Evolutionary conservation across 495 filamentous ascomycete species (phyloP).

Genomic region (Rhypophila decipiens): DNA sequence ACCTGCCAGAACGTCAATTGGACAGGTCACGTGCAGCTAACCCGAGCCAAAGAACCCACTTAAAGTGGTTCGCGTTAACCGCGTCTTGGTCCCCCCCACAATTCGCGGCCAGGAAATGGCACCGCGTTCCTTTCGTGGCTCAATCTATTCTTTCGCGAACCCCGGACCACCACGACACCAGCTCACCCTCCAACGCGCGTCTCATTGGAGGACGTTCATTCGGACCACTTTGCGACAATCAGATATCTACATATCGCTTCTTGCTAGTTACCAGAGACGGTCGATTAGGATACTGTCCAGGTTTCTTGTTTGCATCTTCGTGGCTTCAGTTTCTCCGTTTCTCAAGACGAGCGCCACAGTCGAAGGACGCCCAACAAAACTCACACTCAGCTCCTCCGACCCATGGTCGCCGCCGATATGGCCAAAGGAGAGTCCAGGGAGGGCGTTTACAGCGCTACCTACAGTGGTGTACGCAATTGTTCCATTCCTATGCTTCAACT

Average conservation of each 20-base stretch:
- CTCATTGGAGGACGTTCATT: no score
- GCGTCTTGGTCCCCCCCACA: constrained; percentile 19
- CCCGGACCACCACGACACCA: background rate
- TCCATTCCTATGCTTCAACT: constrained; percentile 1
- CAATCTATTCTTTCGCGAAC: background rate
- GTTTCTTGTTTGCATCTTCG: no score
- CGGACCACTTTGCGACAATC: no score
- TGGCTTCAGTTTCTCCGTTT: no score
- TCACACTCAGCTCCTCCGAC: background rate
- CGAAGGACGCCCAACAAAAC: background rate
- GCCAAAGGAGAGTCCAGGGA: constrained; percentile 26
- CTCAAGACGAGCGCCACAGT: background rate
- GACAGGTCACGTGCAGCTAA: constrained; percentile 6
- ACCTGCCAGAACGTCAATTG: no score
- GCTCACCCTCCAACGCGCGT: no score
- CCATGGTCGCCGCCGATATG: constrained; percentile 22
- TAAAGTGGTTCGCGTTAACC: constrained; percentile 21
- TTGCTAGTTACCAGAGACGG: no score
- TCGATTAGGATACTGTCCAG: no score
- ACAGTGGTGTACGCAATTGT: constrained; percentile 71
- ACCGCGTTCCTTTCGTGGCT: constrained; percentile 26
- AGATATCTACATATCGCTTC: no score
- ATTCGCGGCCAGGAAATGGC: constrained; percentile 2
- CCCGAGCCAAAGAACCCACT: constrained; percentile 15
- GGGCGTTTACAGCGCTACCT: constrained; percentile 81